Evolutionary conservation across 1,139 yeast genomes (phyloP), one percentile per base, ranked within the genome.

Genomic region (Debaryomycetaceae sp.): DNA sequence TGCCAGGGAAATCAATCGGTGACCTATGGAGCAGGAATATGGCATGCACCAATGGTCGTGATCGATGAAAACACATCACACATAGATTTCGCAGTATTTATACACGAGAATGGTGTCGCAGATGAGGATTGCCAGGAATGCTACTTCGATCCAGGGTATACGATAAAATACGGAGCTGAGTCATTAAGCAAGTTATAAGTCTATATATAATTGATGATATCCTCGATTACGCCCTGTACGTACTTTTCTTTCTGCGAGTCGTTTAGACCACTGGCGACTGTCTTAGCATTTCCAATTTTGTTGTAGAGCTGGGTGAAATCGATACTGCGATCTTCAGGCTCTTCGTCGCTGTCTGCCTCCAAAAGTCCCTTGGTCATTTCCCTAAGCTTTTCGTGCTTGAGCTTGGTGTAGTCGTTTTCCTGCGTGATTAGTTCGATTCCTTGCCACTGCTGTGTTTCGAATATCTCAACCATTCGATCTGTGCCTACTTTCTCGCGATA

Each of bases 41-140:
- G 76, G 78, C 98, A 91, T 61, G 96, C 97, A 0, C 98, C 98
- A 1, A 91, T 91, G 97, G 85, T 91, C 36, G 93, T 88, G 6
- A 62, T 79, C 24, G 81, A 76, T 44, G 76, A 77, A 37, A 58
- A 63, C 7, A 73, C 76, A 8, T 68, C 79, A 1, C 62, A 71
- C 46, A 63, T 87, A 24, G 96, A 90, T 57, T 91, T 90, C 68
- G 91, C 89, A 3, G 97, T 91, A 13, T 70, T 89, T 44, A 85
- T 88, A 41, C 87, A 86, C 57, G 97, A 90, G 56, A 86, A 86
- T 53, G 93, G 89, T 1, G 82, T 85, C 0, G 75, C 84, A 0
- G 82, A 81, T 8, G 95, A 87, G 54, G 96, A 90, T 58, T 85
- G 93, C 57, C 85, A 87, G 59, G 97, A 91, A 58, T 81, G 85